Base-by-base conservation (phyloP, 345 rosid genomes). In the Pistacia atlantica region DNA sequence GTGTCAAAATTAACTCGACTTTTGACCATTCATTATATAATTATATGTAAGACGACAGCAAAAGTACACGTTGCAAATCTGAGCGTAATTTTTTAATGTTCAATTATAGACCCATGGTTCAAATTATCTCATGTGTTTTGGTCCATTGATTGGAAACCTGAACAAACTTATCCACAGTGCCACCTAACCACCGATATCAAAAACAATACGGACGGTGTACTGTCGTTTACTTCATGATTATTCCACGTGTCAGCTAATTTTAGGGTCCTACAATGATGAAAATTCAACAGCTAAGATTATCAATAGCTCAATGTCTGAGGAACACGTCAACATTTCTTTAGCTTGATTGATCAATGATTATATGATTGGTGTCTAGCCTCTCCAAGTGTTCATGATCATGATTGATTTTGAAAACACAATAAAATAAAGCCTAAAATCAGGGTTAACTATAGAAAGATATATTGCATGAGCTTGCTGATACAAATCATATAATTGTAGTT, bases 11-110 rank as follows among this genome's bases (percentile, higher is more conserved):
- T 45, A 45, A 13, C 52, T 48, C 9, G 52, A 13, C 12, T 48
- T 48, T 48, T 48, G 52, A 48, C 52, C 13, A 2, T 9, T 48
- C 52, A 48, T 14, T 8, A 11, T 6, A 48, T 6, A 48, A 8
- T 48, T 48, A 13, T 13, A 13, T 3, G 20, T 13, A 57, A 65
- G 16, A 66, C 37, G 57, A 55, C 60, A 33, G 9, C 25, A 46
- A 22, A 76, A 33, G 55, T 42, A 74, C 73, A 69, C 69, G 66
- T 74, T 16, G 70, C 71, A 73, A 48, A 14, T 42, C 11, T 22
- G 7, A 5, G n/a, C 14, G 61, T 20, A 13, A 61, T 67, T 14
- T 65, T 48, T 9, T 6, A 20, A 0, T 25, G 25, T 0, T 62
- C 59, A 64, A 54, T 45, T 4, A 38, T 37, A 16, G 25, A 10